Percentiles rank a stretch among this genome's conserved stretches.
These are phyloP conservation scores for Papilionanthe hybrid DNA, from an alignment of 116 monocot species.

Conservation along the genomic window DNA sequence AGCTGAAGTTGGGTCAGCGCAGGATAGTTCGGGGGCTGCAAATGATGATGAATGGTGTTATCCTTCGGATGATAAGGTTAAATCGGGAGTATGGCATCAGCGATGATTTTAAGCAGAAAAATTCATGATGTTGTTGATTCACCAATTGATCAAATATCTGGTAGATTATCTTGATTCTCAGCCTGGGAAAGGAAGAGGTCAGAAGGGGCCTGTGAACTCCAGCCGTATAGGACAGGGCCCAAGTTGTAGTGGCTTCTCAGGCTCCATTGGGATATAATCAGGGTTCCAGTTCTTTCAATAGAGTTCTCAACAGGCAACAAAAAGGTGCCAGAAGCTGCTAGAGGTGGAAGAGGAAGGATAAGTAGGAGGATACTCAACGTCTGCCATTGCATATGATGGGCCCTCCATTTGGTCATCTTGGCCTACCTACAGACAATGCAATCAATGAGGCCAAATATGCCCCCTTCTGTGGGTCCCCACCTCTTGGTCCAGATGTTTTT, in stretches of 20 bases:
- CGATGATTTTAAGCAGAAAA: slow-evolving; percentile 53
- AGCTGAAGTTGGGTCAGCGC: slow-evolving; percentile 32
- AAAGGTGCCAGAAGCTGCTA: slow-evolving; percentile 55
- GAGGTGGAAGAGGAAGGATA: slow-evolving; percentile 87
- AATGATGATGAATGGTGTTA: slow-evolving; percentile 51
- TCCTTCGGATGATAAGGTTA: slow-evolving; percentile 39
- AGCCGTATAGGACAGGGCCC: slow-evolving; percentile 34
- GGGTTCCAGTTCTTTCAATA: slow-evolving; percentile 38
- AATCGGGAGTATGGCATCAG: slow-evolving; percentile 24
- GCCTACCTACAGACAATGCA: slow-evolving; percentile 72
- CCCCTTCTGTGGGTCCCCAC: slow-evolving; percentile 52
- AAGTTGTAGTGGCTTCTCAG: slow-evolving; percentile 23
- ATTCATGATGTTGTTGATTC: slow-evolving; percentile 39
- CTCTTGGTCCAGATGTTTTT: slow-evolving; percentile 56
- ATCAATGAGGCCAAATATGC: slow-evolving; percentile 69
- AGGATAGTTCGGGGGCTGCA: slow-evolving; percentile 31
- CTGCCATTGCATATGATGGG: slow-evolving; percentile 66
- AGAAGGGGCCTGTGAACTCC: slow-evolving; percentile 29
- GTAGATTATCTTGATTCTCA: slow-evolving; percentile 43
- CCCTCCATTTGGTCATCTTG: slow-evolving; percentile 77
- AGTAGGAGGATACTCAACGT: slow-evolving; percentile 63
- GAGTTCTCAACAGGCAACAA: slow-evolving; percentile 52
- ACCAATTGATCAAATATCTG: slow-evolving; percentile 44
- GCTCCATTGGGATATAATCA: slow-evolving; percentile 48
- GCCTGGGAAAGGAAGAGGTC: slow-evolving; percentile 50